Conservation (phyloP, 2,329 filamentous ascomycete genomes). For the Macrophomina phaseolina region DNA sequence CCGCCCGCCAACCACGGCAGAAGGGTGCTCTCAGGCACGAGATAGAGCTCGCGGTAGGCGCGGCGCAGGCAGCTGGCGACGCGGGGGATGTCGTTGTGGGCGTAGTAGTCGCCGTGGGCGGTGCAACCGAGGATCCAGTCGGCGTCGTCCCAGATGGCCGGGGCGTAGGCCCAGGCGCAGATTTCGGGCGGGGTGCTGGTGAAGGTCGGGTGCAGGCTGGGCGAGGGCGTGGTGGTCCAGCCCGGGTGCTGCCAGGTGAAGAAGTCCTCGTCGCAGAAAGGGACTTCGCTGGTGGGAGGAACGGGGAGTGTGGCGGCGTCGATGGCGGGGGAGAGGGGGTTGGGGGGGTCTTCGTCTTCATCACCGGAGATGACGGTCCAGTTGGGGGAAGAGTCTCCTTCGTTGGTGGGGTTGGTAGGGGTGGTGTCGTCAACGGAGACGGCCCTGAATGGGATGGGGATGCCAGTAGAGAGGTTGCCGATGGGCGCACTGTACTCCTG, state of each 20-base stretch:
- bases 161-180: neutral
- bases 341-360: neutral
- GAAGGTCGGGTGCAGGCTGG: neutral
- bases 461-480: neutral
- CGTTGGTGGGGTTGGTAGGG: neutral
- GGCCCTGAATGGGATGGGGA: neutral
- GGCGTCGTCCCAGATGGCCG: neutral
- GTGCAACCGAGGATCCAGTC: neutral
- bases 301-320: neutral
- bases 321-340: neutral
- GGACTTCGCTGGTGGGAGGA: no score
- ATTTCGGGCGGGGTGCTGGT: slow-evolving; percentile 8
- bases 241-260: slow-evolving; percentile 7
- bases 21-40: neutral
- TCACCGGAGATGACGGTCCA: neutral
- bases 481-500: neutral
- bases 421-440: neutral
- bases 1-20: neutral
- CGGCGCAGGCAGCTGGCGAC: slow-evolving; percentile 4
- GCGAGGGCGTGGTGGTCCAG: neutral
- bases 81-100: slow-evolving; percentile 22
- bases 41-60: neutral
- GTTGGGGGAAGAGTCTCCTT: neutral
- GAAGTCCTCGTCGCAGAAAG: neutral
- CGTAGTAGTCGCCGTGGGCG: slow-evolving; percentile 1